Evolutionary conservation across 2,329 filamentous ascomycete species (phyloP).

Genomic region (Alternaria burnsii): DNA sequence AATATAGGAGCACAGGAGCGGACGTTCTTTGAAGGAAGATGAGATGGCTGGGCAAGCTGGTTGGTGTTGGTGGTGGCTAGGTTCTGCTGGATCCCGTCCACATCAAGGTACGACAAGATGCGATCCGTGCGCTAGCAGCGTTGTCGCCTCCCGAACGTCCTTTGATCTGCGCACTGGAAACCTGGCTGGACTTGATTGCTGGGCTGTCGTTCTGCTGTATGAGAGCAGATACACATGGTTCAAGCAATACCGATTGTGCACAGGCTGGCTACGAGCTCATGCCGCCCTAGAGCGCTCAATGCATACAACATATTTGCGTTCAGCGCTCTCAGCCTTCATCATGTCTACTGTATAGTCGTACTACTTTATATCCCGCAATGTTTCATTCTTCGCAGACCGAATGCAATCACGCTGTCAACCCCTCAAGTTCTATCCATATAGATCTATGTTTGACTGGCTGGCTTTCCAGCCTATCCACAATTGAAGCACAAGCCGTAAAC

Average conservation of each 20-base stretch:
- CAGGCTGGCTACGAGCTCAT: not conserved
- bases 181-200: not conserved
- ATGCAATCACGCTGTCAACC: too few relatives aligned
- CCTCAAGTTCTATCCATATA: too few relatives aligned
- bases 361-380: not conserved
- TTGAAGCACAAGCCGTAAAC: too few relatives aligned
- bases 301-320: not conserved
- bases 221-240: not conserved
- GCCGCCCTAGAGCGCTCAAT: not conserved
- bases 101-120: not conserved
- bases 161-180: not conserved
- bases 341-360: not conserved
- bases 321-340: not conserved
- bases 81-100: not conserved
- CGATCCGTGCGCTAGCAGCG: not conserved
- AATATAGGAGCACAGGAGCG: not conserved
- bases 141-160: not conserved
- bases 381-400: not conserved
- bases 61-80: not conserved
- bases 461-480: too few relatives aligned
- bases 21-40: not conserved
- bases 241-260: not conserved
- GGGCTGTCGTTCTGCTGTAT: not conserved
- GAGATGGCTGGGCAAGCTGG: conserved; percentile 2
- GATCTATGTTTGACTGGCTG: too few relatives aligned